Evolutionary conservation across 2,329 filamentous ascomycete species (phyloP).

Genomic region (Ciborinia camelliae): DNA sequence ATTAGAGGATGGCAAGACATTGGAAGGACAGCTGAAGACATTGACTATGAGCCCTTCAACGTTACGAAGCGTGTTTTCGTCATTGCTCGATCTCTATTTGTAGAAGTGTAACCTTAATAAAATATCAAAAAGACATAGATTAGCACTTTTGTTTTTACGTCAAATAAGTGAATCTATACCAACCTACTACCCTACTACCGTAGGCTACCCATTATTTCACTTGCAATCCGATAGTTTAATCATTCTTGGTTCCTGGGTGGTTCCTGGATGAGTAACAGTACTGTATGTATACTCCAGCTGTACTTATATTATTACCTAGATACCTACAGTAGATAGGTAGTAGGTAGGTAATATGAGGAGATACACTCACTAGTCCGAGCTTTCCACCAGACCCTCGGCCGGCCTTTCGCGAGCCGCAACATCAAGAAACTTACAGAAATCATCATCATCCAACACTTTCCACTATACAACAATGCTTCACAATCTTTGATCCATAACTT

Average conservation of each 20-base stretch:
- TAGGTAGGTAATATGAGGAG: background rate
- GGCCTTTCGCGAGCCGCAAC: background rate
- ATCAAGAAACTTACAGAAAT: background rate
- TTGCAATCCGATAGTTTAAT: too few relatives aligned
- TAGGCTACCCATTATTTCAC: too few relatives aligned
- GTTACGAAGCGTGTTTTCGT: background rate
- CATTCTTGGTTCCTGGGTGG: too few relatives aligned
- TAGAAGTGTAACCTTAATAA: slow-evolving; percentile 4
- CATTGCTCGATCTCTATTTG: slow-evolving; percentile 10
- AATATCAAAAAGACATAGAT: background rate
- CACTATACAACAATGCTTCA: slow-evolving; percentile 21
- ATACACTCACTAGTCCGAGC: slow-evolving; percentile 1
- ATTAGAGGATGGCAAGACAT: slow-evolving; percentile 4
- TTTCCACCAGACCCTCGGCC: background rate
- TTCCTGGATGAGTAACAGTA: too few relatives aligned
- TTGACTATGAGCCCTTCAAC: background rate
- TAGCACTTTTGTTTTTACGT: too few relatives aligned
- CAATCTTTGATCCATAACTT: slow-evolving; percentile 29
- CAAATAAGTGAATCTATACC: background rate
- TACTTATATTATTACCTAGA: too few relatives aligned
- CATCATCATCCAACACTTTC: background rate
- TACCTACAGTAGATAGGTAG: background rate
- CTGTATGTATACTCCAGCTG: too few relatives aligned
- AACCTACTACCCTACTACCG: too few relatives aligned
- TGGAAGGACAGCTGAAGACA: slow-evolving; percentile 7